Conservation (phyloP, 1,284 basidiomycete genomes). For the Pyrrhoderma lamaoense region DNA sequence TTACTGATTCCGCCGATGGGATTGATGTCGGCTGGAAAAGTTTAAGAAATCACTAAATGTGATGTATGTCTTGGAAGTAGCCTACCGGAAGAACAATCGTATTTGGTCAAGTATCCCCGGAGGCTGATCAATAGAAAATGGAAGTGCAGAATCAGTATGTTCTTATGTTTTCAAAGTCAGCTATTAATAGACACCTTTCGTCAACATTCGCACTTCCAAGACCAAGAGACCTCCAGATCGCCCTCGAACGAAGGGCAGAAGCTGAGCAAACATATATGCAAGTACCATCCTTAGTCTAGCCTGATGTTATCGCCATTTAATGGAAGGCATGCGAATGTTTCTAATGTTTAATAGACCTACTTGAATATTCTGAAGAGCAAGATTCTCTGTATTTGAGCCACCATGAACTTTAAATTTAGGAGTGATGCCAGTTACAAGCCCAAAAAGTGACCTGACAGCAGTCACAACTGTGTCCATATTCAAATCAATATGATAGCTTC, state of each 20-base stretch:
- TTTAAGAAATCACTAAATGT: not conserved
- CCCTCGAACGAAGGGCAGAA: slow-evolving; percentile 90
- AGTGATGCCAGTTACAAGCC: slow-evolving; percentile 72
- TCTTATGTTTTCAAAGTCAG: not conserved
- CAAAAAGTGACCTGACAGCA: slow-evolving; percentile 79
- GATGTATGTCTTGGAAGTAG: slow-evolving; percentile 1
- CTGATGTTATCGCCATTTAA: slow-evolving; percentile 30
- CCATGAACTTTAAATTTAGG: slow-evolving; percentile 89
- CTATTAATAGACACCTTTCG: slow-evolving; percentile 58
- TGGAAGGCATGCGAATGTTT: not conserved
- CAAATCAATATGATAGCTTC: slow-evolving; percentile 90
- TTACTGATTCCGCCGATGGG: slow-evolving; percentile 98
- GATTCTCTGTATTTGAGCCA: slow-evolving; percentile 82
- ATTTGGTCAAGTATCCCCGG: slow-evolving; percentile 96
- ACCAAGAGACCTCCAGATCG: slow-evolving; percentile 78
- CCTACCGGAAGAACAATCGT: slow-evolving; percentile 84
- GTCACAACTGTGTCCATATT: slow-evolving; percentile 94
- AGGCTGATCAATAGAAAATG: slow-evolving; percentile 42
- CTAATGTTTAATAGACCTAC: slow-evolving; percentile 28
- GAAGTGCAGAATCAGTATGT: not conserved
- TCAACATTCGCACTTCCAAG: slow-evolving; percentile 97
- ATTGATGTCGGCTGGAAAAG: slow-evolving; percentile 81
- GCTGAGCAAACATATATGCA: slow-evolving; percentile 95
- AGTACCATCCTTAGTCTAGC: slow-evolving; percentile 93
- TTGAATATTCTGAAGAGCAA: slow-evolving; percentile 98